phyloP scores from a whole-genome alignment of 2,329 filamentous ascomycete genomes.

The Botrytis porri region DNA sequence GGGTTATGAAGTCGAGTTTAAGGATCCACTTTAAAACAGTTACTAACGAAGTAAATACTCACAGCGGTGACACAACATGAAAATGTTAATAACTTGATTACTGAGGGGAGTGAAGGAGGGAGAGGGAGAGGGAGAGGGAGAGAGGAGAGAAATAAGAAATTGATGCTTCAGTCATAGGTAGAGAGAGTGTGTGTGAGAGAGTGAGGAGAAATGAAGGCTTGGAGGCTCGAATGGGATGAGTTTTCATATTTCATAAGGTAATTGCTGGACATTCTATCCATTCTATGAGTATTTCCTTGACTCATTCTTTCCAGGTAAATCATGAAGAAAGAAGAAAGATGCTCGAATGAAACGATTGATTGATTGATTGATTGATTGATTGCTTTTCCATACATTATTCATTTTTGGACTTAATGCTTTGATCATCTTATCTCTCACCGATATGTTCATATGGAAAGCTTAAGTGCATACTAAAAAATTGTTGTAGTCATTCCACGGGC shows the following conservation, averaged over 20 bases:
- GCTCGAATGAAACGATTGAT: not conserved
- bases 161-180: not conserved
- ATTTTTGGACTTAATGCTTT: not conserved
- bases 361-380: not conserved
- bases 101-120: not conserved
- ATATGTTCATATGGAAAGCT: not conserved
- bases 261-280: not conserved
- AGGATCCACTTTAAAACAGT: not conserved
- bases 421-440: not conserved
- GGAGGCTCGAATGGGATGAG: not conserved
- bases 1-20: not conserved
- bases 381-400: not conserved
- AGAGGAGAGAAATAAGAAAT: not conserved
- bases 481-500: conserved; percentile 15
- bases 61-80: not conserved
- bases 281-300: not conserved
- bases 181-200: no score
- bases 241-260: not conserved
- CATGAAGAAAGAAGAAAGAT: not conserved
- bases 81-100: not conserved
- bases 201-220: not conserved
- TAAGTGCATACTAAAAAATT: not conserved
- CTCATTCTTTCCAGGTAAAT: not conserved
- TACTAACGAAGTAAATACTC: not conserved
- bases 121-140: no score